A percentile compares a stretch with the other conserved stretches of the same genome.
phyloP scores from a whole-genome alignment of 345 rosid species.

The Crucihimalaya himalaica region DNA sequence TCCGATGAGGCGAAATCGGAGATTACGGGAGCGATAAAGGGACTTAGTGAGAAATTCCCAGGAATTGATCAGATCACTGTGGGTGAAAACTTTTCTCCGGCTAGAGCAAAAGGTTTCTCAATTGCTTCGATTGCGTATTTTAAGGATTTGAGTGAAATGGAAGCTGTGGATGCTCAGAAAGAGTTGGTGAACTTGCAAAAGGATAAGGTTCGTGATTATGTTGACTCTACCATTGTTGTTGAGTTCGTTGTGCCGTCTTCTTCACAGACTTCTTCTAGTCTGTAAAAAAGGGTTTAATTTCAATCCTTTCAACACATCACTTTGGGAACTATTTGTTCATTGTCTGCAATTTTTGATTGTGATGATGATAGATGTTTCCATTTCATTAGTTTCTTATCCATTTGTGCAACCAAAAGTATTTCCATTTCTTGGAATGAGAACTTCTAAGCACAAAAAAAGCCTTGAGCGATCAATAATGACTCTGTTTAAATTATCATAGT shows the following conservation, averaged over 20 bases:
- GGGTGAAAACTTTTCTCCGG: constrained; percentile 89
- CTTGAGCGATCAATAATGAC: neutral
- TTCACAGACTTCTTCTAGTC: constrained; percentile 16
- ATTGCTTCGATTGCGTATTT: constrained; percentile 75
- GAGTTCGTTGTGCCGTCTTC: constrained; percentile 61
- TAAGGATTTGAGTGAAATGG: constrained; percentile 54
- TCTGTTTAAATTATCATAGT: neutral
- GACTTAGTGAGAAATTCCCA: constrained; percentile 43
- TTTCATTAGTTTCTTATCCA: neutral
- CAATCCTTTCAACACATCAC: neutral
- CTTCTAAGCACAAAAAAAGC: neutral
- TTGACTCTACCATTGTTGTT: constrained; percentile 65
- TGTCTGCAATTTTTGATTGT: neutral
- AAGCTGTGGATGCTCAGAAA: constrained; percentile 42
- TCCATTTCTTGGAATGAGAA: too few relatives aligned
- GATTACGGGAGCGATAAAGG: constrained; percentile 50
- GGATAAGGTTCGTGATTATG: constrained; percentile 56
- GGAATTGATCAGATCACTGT: constrained; percentile 54
- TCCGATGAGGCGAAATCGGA: constrained; percentile 52
- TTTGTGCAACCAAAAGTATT: neutral
- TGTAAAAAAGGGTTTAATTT: neutral
- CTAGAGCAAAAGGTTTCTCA: constrained; percentile 73
- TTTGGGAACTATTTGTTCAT: neutral
- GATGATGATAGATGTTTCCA: neutral
- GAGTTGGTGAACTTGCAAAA: constrained; percentile 50